Conservation (phyloP, 169 alveolate species). For the Miamiensis avidus region DNA sequence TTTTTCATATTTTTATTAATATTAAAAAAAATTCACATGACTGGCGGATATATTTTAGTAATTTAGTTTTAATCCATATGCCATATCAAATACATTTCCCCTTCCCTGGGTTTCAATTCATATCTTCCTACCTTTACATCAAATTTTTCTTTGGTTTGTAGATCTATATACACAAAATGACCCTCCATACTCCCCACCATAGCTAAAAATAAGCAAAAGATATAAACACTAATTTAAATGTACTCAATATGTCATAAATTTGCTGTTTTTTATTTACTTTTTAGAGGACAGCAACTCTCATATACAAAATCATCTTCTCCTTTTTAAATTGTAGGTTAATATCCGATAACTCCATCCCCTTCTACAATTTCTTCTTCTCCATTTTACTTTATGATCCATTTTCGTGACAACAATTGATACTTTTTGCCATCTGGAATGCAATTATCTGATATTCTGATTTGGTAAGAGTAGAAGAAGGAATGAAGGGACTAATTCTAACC, state of each 20-base stretch:
- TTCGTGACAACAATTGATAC: neutral
- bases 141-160: neutral
- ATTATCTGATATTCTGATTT: neutral
- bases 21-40: no score
- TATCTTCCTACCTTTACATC: neutral
- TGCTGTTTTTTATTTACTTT: neutral
- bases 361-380: neutral
- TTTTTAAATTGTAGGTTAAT: neutral
- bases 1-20: no score
- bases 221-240: no score
- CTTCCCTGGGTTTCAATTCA: no score
- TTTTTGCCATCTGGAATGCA: neutral
- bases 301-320: neutral
- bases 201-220: neutral
- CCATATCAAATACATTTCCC: neutral
- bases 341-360: neutral
- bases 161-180: neutral
- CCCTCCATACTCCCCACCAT: neutral
- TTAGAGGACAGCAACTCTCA: neutral
- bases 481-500: neutral
- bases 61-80: neutral
- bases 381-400: neutral
- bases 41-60: neutral
- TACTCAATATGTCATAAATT: no score
- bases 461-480: neutral